Percentiles rank a stretch among this genome's conserved stretches.
Evolutionary conservation across 2,329 filamentous ascomycete genomes (phyloP).

Genomic region (Aspergillus melleus): DNA sequence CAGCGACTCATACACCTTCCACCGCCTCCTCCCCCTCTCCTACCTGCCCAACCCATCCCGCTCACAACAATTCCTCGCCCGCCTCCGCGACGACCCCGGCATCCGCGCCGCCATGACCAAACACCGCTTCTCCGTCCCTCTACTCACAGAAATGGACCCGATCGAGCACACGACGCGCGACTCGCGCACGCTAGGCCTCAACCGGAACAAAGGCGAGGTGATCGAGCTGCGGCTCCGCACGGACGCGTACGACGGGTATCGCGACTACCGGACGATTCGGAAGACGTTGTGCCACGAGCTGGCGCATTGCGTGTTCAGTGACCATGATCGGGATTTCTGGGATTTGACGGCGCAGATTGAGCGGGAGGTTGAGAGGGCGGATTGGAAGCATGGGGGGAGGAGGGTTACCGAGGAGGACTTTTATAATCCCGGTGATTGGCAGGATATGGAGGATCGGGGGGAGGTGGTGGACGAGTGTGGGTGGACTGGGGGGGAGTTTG

Average conservation of each 20-base stretch:
- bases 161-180: slow-evolving; percentile 78
- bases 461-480: slow-evolving; percentile 68
- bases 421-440: slow-evolving; percentile 59
- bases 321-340: slow-evolving; percentile 89
- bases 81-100: slow-evolving; percentile 78
- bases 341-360: slow-evolving; percentile 84
- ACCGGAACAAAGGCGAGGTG: slow-evolving; percentile 82
- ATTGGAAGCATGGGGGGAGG: slow-evolving; percentile 73
- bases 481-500: slow-evolving; percentile 77
- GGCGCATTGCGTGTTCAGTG: slow-evolving; percentile 82
- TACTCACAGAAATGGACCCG: slow-evolving; percentile 96
- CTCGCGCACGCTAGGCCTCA: slow-evolving; percentile 79
- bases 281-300: slow-evolving; percentile 94
- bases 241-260: slow-evolving; percentile 89
- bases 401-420: slow-evolving; percentile 61
- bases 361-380: slow-evolving; percentile 74
- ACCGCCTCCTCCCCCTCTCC: slow-evolving; percentile 69
- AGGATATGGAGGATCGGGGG: slow-evolving; percentile 50
- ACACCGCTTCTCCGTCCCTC: slow-evolving; percentile 78
- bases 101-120: slow-evolving; percentile 80
- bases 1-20: slow-evolving; percentile 76
- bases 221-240: slow-evolving; percentile 91
- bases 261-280: slow-evolving; percentile 88
- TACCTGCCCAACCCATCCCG: slow-evolving; percentile 76
- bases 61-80: slow-evolving; percentile 69